These are phyloP conservation scores for Sphaerobolus stellatus DNA, from an alignment of 1,284 basidiomycete genomes.

Conservation along the genomic window DNA sequence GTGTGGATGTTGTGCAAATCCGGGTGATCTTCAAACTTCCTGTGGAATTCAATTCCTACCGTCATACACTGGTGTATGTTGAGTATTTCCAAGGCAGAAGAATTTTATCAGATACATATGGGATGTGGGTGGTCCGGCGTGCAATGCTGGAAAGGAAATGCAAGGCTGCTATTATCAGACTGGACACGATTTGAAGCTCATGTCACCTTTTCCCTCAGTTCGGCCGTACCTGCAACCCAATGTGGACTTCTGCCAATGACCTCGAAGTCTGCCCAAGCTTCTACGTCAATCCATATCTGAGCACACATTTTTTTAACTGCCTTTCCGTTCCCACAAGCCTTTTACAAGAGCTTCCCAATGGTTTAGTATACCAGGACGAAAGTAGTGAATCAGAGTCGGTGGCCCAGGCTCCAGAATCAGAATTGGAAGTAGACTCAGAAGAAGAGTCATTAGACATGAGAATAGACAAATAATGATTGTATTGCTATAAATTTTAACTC, in stretches of 20 bases:
- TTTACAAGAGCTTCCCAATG: too few relatives aligned
- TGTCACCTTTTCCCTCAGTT: neutral
- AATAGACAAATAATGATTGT: too few relatives aligned
- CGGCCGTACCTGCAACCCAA: neutral
- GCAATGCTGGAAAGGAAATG: neutral
- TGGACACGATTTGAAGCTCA: neutral
- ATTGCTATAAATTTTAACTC: too few relatives aligned
- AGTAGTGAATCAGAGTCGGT: too few relatives aligned
- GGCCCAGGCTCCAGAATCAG: too few relatives aligned
- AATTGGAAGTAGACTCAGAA: too few relatives aligned
- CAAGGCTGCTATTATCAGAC: neutral
- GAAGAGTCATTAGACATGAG: too few relatives aligned
- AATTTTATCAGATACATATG: neutral
- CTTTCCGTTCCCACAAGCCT: neutral
- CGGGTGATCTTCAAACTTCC: constrained; percentile 7
- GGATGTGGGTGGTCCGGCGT: neutral
- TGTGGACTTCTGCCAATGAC: neutral
- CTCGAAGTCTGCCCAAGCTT: neutral
- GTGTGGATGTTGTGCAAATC: constrained; percentile 1
- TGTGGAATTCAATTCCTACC: neutral
- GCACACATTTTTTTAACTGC: neutral
- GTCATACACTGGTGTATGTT: constrained; percentile 21
- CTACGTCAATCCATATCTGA: neutral
- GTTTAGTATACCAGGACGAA: too few relatives aligned
- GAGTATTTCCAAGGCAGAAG: constrained; percentile 22